Base-by-base conservation (phyloP, 2,329 filamentous ascomycete genomes). In the Cladosporium colombiae region DNA sequence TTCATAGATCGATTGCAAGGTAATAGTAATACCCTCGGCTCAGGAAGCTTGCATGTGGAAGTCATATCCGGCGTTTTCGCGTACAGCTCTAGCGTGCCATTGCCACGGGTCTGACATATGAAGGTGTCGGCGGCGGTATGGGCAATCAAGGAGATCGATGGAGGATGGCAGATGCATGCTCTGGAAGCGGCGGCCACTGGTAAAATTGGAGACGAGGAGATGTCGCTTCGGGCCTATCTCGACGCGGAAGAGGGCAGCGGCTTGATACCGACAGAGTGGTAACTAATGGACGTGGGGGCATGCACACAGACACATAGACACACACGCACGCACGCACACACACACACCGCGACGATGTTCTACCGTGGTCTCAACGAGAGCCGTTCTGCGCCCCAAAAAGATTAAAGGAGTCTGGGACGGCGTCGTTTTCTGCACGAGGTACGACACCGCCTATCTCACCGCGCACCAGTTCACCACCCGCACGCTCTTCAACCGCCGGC, bases 61-160 rank as follows among this genome's bases (percentile, higher is more conserved):
- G 56, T 59, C 56, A 59, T 46, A 59, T 46, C 56, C 56, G 37
- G 56, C 23, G 56, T 46, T 40, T 16, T 59, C 56, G 56, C 56
- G 56, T 46, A 59, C 31, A n/a, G 35, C 25, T 59, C 55, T 59
- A 59, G 56, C 56, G 56, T 59, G 35, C 23, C 56, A 27, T 14
- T n/a, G 23, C 35, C 35, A 29, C 23, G 56, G 56, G 56, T 29
- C 35, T 59, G 56, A 16, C 37, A 59, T 37, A 46, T n/a, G 35
- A 46, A 59, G 35, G 18, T 46, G 27, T 55, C 29, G 31, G 52
- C 37, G n/a, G 40, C 14, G 23, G 23, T 29, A 29, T 16, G n/a
- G 16, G 55, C 29, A 33, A 40, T 57, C 18, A 56, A 14, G 25
- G 5, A 57, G 55, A 57, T 57, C 55, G 55, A 57, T 57, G 23